phyloP scores from a whole-genome alignment of 2,329 filamentous ascomycete genomes.

The Aspergillus uvarum region DNA sequence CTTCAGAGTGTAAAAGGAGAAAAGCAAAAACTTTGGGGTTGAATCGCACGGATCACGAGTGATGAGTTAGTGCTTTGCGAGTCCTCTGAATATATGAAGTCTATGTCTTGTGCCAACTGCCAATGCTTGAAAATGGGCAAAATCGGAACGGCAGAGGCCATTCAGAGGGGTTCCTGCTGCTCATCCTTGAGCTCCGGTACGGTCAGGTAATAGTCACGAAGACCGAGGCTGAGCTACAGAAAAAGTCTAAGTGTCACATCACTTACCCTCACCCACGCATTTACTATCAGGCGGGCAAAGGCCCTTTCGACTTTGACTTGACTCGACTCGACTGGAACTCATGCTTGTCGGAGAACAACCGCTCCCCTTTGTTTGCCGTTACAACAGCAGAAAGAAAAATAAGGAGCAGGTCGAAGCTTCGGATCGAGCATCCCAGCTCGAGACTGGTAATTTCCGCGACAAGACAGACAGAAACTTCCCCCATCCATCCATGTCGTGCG shows the following conservation, averaged over 20 bases:
- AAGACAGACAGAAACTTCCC: background rate
- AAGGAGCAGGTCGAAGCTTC: background rate
- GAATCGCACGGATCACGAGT: background rate
- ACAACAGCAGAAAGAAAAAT: background rate
- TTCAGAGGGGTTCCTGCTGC: background rate
- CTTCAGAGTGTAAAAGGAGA: background rate
- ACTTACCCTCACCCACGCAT: too few relatives aligned
- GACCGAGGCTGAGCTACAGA: conserved; percentile 10
- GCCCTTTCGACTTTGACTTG: background rate
- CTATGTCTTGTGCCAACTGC: background rate
- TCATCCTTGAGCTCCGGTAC: conserved; percentile 9
- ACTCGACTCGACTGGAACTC: background rate
- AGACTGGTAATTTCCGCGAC: conserved; percentile 9
- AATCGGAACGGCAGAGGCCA: background rate
- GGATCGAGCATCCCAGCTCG: background rate
- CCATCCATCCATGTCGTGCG: background rate
- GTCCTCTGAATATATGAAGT: too few relatives aligned
- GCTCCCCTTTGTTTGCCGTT: background rate
- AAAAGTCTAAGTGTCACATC: conserved; percentile 5
- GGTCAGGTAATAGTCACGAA: conserved; percentile 10
- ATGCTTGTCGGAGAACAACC: background rate
- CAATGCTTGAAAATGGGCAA: background rate
- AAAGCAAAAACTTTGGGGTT: background rate
- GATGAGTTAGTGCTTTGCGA: background rate
- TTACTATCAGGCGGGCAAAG: background rate